Evolutionary conservation across 2,329 filamentous ascomycete species (phyloP), one percentile per base, ranked within the genome.

Genomic region (Zelopaecilomyces penicillatus): DNA sequence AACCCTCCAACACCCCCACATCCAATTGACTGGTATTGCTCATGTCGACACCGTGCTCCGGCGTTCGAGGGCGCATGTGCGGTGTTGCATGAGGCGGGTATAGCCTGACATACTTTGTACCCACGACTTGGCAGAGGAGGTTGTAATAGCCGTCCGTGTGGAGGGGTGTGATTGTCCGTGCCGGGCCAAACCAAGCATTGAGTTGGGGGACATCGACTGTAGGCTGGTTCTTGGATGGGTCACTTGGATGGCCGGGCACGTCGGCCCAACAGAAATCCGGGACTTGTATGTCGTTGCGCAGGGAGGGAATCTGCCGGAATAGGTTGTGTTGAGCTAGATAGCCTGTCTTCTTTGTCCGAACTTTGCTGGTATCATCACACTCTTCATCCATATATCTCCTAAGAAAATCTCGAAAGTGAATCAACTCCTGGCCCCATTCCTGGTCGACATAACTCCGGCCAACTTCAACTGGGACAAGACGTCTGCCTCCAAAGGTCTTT

Each of bases 131-230:
- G 27, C 83, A 83, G 4, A 97, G 76, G 39, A 97, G 78, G 58
- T 97, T 97, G 60, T 96, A 87, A 62, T 96, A 94, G 1, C 86
- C 87, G 57, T 97, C 93, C 2, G 88, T 94, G 63, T 98, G 93
- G 1, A 97, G 71, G 2, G 93, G 93, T 1, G 89, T 95, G 51
- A 95, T 90, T 0, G 93, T 97, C 41, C 81, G 82, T 0, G 81
- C 71, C 0, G 93, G 93, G 0, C 93, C 93, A 51, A 97, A 84
- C 93, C 93, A 98, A 6, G 87, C 89, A 63, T 97, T 95, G 12
- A 94, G 72, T 37, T 85, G 69, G 0, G 87, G 87, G 26, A 78
- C 73, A 5, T 70, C 71, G 9, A 76, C 63, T 33, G 66, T 64
- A 2, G 66, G 61, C 44, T 68, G 64, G 52, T 68, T 52, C 34